Evolutionary conservation across 257 asterid species (phyloP), one percentile per base, ranked within the genome.

Genomic region (Dorcoceras hygrometricum): DNA sequence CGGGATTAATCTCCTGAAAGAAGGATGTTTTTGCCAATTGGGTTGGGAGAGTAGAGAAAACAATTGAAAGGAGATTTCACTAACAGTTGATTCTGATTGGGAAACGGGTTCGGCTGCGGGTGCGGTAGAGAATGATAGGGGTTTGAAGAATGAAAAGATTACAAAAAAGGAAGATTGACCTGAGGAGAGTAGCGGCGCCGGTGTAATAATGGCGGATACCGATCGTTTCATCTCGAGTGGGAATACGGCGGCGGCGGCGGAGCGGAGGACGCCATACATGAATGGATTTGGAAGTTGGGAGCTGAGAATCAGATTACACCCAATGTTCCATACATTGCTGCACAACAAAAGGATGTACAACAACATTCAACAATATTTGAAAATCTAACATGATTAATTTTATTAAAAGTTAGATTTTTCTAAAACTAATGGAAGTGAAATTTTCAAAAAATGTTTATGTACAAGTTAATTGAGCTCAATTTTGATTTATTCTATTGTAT

Each of bases 1-100:
- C 23, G 90, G 90, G 62, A 89, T 71, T 25, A 89, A 82, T 32
- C 71, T 75, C 62, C 67, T 76, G 62, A 88, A 66, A 6, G 86
- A 82, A 12, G 89, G 84, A 62, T 75, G 81, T n/a, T 80, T 87
- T 65, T 84, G 89, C 91, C 91, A 86, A 77, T 84, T 81, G 32
- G 88, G 87, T 3, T 66, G 74, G 53, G 83, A 72, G 6, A 88
- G 81, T 46, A 88, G 70, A 57, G 81, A 75, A 51, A 68, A 68
- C 25, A 88, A 80, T 28, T 84, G 80, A 23, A 82, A 57, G 18
- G 77, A 63, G 71, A 81, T 66, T 55, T 80, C 89, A n/a, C 62
- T 5, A 0, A 34, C 54, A 19, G 76, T 59, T 31, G 67, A 57
- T 48, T 67, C 67, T 31, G 65, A 56, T 22, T 22, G 74, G 26